Evolutionary conservation across 73 alveolate species (phyloP), one percentile per base, ranked within the genome.

Genomic region (Durusdinium trenchii): DNA sequence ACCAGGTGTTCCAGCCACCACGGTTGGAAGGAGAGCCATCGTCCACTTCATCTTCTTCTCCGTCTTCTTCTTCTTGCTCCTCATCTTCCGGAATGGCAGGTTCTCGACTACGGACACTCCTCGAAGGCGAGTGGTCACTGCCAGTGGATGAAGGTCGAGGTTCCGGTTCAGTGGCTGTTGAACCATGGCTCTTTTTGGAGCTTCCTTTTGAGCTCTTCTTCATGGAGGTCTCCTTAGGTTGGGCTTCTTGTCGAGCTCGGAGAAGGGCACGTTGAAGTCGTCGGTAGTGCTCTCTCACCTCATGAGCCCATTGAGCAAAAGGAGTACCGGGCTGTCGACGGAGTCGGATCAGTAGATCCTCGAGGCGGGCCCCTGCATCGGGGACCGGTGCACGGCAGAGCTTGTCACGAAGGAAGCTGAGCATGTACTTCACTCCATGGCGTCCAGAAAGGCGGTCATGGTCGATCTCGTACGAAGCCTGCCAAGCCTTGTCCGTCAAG

Each of bases 361-460:
- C 93, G 1, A 83, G 48, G 36, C 93, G 71, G 1, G 45, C 48
- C n/a, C 93, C 93, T 4, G 62, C 76, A 9, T 83, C 93, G 1
- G 93, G 93, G 0, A 83, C 93, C 0, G 93, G 93, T 10, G 93
- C 47, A 35, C 93, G 61, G 69, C 93, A 50, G 0, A 83, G 73
- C 1, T 52, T n/a, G 0, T 83, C 93, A 23, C 83, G 46, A 30
- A 71, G 38, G 36, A 6, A 36, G 48, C 50, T 38, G 26, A 71
- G 38, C 14, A 71, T 7, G 23, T 35, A 71, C 50, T 71, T 71
- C 46, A 48, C 83, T 32, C 83, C 83, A n/a, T 32, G 38, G 28
- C 23, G 32, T 36, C 83, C 83, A 35, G 46, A 36, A 4, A 71
- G 83, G 36, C 83, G 83, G 3, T 4, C 50, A n/a, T 71, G 83